Conservation (phyloP, 192 early-diverging fungal species). For the Blastocladiella britannica region DNA sequence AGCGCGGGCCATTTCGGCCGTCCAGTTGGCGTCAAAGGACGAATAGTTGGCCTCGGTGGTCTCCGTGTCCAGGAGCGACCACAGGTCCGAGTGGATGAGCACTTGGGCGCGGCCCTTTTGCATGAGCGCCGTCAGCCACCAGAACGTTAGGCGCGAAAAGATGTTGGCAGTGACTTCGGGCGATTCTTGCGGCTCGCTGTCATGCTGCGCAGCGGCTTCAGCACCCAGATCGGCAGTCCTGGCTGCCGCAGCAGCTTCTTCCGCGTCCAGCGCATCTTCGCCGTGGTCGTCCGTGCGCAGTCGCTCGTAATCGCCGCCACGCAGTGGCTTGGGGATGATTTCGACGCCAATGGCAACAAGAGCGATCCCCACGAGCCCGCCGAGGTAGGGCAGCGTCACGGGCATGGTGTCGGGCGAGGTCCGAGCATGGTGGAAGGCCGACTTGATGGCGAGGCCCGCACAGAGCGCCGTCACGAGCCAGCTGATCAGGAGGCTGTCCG, state of each 20-base stretch:
- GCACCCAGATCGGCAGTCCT: conserved; percentile 22
- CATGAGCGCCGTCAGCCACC: conserved; percentile 80
- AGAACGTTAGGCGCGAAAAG: conserved; percentile 60
- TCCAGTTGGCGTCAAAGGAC: conserved; percentile 47
- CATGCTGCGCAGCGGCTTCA: not conserved
- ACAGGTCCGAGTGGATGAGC: conserved; percentile 51
- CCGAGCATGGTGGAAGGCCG: conserved; percentile 1
- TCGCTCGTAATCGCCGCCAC: conserved; percentile 11
- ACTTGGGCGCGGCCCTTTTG: conserved; percentile 53
- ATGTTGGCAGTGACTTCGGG: conserved; percentile 69
- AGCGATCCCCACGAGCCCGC: too few relatives aligned
- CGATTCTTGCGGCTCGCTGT: conserved; percentile 9
- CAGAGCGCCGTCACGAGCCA: conserved; percentile 18
- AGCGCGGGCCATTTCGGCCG: conserved; percentile 27
- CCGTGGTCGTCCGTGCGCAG: conserved; percentile 8
- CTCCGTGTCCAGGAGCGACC: conserved; percentile 36
- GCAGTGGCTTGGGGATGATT: conserved; percentile 14
- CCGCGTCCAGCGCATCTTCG: conserved; percentile 3
- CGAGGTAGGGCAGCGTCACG: not conserved
- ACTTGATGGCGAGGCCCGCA: conserved; percentile 9
- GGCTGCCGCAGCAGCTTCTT: conserved; percentile 1
- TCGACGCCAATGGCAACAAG: conserved; percentile 12
- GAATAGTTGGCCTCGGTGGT: conserved; percentile 31
- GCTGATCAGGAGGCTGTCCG: conserved; percentile 31
- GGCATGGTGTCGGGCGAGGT: conserved; percentile 11